Percentiles rank a stretch among this genome's conserved stretches.
phyloP scores from a whole-genome alignment of 1,284 basidiomycete genomes.

The Microstroma glucosiphilum region DNA sequence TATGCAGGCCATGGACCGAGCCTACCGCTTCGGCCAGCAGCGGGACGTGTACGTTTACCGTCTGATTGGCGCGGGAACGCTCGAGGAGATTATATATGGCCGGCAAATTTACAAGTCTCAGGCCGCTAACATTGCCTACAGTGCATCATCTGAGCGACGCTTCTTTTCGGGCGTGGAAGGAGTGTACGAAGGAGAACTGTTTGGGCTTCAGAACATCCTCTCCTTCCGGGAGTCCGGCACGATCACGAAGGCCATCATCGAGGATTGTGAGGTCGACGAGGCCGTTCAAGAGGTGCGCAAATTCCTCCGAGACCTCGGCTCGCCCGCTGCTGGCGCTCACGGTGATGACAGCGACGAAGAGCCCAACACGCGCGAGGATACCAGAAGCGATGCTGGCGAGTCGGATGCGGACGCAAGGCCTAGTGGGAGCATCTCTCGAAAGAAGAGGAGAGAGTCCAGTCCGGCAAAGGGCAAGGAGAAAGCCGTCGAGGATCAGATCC shows the following conservation, averaged over 20 bases:
- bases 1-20: slow-evolving; percentile 77
- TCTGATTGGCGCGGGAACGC: slow-evolving; percentile 31
- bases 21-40: slow-evolving; percentile 55
- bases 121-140: slow-evolving; percentile 76
- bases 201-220: slow-evolving; percentile 75
- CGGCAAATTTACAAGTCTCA: slow-evolving; percentile 83
- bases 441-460: not conserved
- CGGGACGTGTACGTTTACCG: slow-evolving; percentile 34
- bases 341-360: not conserved
- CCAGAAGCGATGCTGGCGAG: not conserved
- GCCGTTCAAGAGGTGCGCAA: slow-evolving; percentile 9
- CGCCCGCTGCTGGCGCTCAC: slow-evolving; percentile 8
- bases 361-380: not conserved
- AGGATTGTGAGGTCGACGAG: slow-evolving; percentile 30
- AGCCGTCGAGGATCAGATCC: not conserved
- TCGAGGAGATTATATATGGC: slow-evolving; percentile 60
- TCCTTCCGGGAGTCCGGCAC: slow-evolving; percentile 61
- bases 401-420: not conserved
- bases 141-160: slow-evolving; percentile 51
- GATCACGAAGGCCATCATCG: slow-evolving; percentile 29
- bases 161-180: slow-evolving; percentile 77
- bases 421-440: slow-evolving; percentile 8
- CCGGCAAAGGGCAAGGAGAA: not conserved
- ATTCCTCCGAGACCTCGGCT: slow-evolving; percentile 19
- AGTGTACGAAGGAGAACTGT: slow-evolving; percentile 71